Evolutionary conservation across 1,284 basidiomycete genomes (phyloP).

Genomic region (Porodaedalea pini): DNA sequence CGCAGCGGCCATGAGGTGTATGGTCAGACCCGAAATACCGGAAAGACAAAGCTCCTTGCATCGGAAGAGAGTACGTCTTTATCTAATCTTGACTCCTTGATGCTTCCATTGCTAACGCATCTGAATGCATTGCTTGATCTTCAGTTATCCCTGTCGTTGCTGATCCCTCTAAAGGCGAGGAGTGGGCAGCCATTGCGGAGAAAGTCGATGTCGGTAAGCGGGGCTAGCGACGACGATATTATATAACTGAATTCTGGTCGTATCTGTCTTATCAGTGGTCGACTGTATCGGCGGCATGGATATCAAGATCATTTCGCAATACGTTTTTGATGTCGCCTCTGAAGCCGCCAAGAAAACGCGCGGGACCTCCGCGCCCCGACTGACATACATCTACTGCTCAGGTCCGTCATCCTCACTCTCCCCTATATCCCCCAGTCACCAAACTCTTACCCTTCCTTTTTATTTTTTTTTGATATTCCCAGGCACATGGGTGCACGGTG

Average conservation of each 20-base stretch:
- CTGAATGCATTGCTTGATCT: background rate
- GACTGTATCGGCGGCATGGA: slow-evolving; percentile 32
- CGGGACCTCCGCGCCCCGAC: slow-evolving; percentile 35
- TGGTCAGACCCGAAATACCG: slow-evolving; percentile 43
- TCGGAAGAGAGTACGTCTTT: slow-evolving; percentile 43
- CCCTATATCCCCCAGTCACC: background rate
- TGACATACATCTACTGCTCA: slow-evolving; percentile 50
- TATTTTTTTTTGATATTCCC: too few relatives aligned
- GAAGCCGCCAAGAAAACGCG: slow-evolving; percentile 33
- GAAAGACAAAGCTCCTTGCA: slow-evolving; percentile 37
- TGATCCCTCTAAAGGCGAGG: slow-evolving; percentile 34
- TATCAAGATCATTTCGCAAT: slow-evolving; percentile 23
- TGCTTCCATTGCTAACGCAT: background rate
- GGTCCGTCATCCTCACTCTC: slow-evolving; percentile 21
- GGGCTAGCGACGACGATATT: background rate
- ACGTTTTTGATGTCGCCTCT: slow-evolving; percentile 36
- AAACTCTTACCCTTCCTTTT: too few relatives aligned
- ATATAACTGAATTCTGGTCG: background rate
- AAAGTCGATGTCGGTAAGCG: slow-evolving; percentile 35
- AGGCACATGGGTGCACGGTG: slow-evolving; percentile 46
- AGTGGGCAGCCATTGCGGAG: slow-evolving; percentile 40
- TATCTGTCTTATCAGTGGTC: slow-evolving; percentile 33
- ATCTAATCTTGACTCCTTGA: background rate
- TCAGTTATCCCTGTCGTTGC: slow-evolving; percentile 47
- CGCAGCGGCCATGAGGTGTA: slow-evolving; percentile 53